Percentiles rank a stretch among this genome's conserved stretches.
Evolutionary conservation across 805 yeast genomes (phyloP).

Genomic region (Saturnispora ahearnii): DNA sequence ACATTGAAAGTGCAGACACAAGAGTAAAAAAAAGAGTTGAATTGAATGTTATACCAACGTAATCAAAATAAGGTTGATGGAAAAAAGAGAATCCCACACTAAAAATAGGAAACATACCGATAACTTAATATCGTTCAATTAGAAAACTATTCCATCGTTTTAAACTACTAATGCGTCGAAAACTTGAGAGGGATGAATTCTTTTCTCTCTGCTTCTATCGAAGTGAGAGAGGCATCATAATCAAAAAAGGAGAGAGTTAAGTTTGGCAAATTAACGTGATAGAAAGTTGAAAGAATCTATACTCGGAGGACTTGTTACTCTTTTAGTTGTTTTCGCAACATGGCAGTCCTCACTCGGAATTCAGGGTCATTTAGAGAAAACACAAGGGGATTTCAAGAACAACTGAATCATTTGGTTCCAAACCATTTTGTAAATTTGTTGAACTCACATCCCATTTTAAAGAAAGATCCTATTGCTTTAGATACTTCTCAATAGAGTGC

Average conservation of each 20-base stretch:
- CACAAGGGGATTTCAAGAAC: not conserved
- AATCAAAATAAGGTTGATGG: too few relatives aligned
- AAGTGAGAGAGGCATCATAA: too few relatives aligned
- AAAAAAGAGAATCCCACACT: too few relatives aligned
- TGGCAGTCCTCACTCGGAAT: not conserved
- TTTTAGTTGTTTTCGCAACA: not conserved
- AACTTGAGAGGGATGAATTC: too few relatives aligned
- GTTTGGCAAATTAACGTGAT: not conserved
- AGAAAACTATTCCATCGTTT: too few relatives aligned
- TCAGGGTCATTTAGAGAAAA: not conserved
- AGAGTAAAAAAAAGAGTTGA: too few relatives aligned
- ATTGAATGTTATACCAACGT: too few relatives aligned
- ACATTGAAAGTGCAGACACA: too few relatives aligned
- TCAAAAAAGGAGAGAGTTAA: not conserved
- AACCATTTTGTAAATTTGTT: slow-evolving; percentile 2
- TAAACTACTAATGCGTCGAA: too few relatives aligned
- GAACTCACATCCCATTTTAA: not conserved
- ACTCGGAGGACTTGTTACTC: not conserved
- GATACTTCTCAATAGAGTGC: not conserved
- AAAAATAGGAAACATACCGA: too few relatives aligned
- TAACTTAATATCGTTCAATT: too few relatives aligned
- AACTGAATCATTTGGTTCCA: not conserved
- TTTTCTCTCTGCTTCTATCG: too few relatives aligned
- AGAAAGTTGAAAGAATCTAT: not conserved
- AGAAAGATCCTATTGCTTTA: not conserved